Conservation (phyloP, 1,139 yeast genomes). For the Yamadazyma trypodendri region DNA sequence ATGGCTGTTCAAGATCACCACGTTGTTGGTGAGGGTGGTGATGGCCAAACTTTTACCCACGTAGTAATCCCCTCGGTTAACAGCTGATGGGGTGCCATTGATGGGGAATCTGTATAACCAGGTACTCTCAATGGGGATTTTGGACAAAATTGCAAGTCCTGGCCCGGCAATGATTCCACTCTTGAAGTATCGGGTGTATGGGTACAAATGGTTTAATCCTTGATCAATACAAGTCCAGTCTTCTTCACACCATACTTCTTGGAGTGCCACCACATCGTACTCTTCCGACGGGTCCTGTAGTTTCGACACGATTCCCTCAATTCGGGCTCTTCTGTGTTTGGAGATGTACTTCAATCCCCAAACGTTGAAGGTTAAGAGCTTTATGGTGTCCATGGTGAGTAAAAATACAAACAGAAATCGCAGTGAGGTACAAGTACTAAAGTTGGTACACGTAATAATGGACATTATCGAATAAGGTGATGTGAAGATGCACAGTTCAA, state of each 20-base stretch:
- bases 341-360: constrained; percentile 93
- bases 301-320: constrained; percentile 70
- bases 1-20: constrained; percentile 86
- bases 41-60: constrained; percentile 92
- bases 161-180: constrained; percentile 93
- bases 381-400: constrained; percentile 21
- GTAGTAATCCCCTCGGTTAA: constrained; percentile 94
- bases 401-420: neutral
- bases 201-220: constrained; percentile 49
- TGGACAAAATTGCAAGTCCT: constrained; percentile 82
- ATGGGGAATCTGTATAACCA: constrained; percentile 83
- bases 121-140: constrained; percentile 77
- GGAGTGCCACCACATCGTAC: constrained; percentile 85
- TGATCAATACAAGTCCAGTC: constrained; percentile 71
- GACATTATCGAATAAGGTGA: too few relatives aligned
- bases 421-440: neutral
- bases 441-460: too few relatives aligned
- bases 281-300: constrained; percentile 50
- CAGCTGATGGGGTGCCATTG: constrained; percentile 92
- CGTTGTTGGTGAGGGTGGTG: constrained; percentile 59
- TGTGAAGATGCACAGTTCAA: too few relatives aligned
- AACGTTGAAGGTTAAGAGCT: constrained; percentile 65
- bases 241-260: constrained; percentile 86
- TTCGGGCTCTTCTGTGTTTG: constrained; percentile 60
- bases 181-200: constrained; percentile 67